These are phyloP conservation scores for Purpureocillium lavendulum DNA, from an alignment of 2,329 filamentous ascomycete genomes.

Conservation along the genomic window DNA sequence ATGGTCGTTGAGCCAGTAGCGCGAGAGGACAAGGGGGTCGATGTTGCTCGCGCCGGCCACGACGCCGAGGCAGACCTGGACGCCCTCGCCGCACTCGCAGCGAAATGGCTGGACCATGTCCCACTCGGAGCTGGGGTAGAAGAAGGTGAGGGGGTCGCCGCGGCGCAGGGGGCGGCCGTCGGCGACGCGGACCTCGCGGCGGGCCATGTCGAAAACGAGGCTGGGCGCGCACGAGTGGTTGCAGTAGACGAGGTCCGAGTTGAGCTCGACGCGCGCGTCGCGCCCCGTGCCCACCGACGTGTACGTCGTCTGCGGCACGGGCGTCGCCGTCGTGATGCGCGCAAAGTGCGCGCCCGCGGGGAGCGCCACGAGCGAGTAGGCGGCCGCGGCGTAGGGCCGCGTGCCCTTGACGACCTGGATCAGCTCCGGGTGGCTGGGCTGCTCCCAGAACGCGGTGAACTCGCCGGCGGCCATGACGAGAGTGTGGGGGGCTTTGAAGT, in stretches of 20 bases:
- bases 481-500: too few species aligned
- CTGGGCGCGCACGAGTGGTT: conserved; percentile 3
- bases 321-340: neutral
- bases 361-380: conserved; percentile 1
- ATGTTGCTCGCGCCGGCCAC: neutral
- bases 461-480: neutral
- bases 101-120: conserved; percentile 1
- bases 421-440: conserved; percentile 3
- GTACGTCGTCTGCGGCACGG: neutral
- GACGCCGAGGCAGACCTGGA: neutral
- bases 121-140: conserved; percentile 2
- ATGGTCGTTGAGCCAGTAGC: neutral
- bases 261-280: conserved; percentile 1
- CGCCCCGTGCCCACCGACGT: neutral
- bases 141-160: conserved; percentile 1
- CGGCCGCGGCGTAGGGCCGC: neutral
- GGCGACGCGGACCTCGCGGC: conserved; percentile 1
- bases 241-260: conserved; percentile 4
- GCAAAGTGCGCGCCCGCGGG: conserved; percentile 2
- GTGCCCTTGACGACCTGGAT: conserved; percentile 2
- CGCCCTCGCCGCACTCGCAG: conserved; percentile 2
- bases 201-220: conserved; percentile 3
- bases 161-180: neutral
- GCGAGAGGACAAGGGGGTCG: neutral
- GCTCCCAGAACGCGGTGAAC: conserved; percentile 1